These are phyloP conservation scores for Chytriomyces sp. DNA, from an alignment of 192 early-diverging fungal species.

Conservation along the genomic window DNA sequence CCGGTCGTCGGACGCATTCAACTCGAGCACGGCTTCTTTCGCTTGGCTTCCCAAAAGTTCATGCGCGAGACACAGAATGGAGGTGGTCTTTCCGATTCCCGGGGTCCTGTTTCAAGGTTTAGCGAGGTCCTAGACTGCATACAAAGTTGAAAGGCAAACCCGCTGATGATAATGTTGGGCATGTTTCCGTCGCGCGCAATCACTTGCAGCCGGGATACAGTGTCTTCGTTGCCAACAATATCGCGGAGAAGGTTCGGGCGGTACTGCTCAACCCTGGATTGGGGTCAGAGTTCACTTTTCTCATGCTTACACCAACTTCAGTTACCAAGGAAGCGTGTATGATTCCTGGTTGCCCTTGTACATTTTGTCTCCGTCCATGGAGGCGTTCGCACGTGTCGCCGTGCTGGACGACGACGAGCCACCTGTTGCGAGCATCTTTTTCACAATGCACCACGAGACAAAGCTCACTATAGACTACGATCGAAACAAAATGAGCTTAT, in stretches of 20 bases:
- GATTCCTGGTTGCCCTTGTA: conserved; percentile 34
- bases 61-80: conserved; percentile 88
- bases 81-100: conserved; percentile 98
- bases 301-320: not conserved
- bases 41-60: conserved; percentile 80
- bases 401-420: not conserved
- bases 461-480: too few species aligned
- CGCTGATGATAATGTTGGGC: conserved; percentile 92
- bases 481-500: too few species aligned
- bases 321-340: conserved; percentile 20
- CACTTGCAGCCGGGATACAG: conserved; percentile 77
- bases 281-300: not conserved
- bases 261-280: conserved; percentile 89
- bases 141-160: not conserved
- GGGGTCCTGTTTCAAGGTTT: conserved; percentile 66
- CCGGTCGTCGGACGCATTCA: conserved; percentile 99
- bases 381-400: not conserved
- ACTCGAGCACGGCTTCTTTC: conserved; percentile 93
- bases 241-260: conserved; percentile 81
- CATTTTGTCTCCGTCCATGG: not conserved
- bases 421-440: not conserved
- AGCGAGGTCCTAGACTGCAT: not conserved
- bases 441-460: too few species aligned
- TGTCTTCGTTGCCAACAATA: conserved; percentile 94
- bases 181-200: conserved; percentile 93